Evolutionary conservation across 2,329 filamentous ascomycete genomes (phyloP).

Genomic region (Trichoderma lentiforme): DNA sequence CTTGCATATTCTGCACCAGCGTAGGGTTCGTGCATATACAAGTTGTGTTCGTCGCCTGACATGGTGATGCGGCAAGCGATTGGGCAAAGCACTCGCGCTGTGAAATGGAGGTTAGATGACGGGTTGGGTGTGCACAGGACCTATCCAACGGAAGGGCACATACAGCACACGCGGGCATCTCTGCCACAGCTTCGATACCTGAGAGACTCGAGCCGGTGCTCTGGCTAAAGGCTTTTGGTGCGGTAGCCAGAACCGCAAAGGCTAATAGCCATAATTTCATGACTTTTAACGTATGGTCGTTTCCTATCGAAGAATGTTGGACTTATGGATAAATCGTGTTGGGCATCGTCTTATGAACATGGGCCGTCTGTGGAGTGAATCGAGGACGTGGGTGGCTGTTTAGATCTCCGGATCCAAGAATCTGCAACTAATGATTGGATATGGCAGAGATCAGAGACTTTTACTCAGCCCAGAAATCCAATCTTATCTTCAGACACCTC

Average conservation of each 20-base stretch:
- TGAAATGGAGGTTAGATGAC: background rate
- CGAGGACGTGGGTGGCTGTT: background rate
- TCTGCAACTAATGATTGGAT: background rate
- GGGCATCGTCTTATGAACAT: background rate
- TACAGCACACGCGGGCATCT: slow-evolving; percentile 34
- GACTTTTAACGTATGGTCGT: background rate
- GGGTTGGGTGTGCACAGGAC: background rate
- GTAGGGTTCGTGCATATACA: slow-evolving; percentile 33
- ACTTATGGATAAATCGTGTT: background rate
- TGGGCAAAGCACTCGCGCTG: slow-evolving; percentile 29
- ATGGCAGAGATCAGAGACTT: background rate
- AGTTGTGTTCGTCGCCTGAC: slow-evolving; percentile 26
- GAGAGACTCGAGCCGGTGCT: background rate
- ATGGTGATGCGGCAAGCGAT: slow-evolving; percentile 27
- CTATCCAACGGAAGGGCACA: background rate
- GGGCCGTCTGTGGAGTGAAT: background rate
- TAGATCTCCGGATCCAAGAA: background rate
- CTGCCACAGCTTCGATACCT: slow-evolving; percentile 13
- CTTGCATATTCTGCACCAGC: slow-evolving; percentile 26
- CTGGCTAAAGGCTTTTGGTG: slow-evolving; percentile 5
- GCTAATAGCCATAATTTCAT: slow-evolving; percentile 10
- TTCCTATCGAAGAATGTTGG: background rate
- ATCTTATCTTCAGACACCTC: background rate
- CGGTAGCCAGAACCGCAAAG: slow-evolving; percentile 9
- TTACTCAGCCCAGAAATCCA: background rate